Conservation (phyloP, 371 early-diverging fungal genomes). For the Mucor mucedo region DNA sequence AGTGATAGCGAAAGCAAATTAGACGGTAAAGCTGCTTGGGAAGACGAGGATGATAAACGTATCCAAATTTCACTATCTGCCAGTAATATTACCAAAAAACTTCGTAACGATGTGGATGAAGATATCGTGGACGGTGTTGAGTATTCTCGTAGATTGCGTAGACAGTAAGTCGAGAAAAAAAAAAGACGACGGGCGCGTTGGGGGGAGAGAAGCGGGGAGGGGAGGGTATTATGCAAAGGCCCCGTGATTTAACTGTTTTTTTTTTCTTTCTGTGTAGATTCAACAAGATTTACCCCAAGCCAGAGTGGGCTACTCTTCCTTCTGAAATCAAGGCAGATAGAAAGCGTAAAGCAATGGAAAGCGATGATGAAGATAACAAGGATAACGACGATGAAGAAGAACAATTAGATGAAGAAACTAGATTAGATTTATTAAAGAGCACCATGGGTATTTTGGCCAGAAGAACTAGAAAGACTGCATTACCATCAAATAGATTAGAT, state of each 20-base stretch:
- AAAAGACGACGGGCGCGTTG: too few relatives aligned
- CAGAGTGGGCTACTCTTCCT: constrained; percentile 80
- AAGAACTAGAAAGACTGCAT: constrained; percentile 24
- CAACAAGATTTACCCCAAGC: constrained; percentile 85
- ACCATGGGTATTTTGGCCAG: constrained; percentile 61
- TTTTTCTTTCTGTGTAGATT: constrained; percentile 47
- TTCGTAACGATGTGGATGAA: constrained; percentile 78
- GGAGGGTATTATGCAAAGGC: too few relatives aligned
- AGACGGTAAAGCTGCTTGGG: constrained; percentile 65
- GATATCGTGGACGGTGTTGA: constrained; percentile 74
- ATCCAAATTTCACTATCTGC: constrained; percentile 70
- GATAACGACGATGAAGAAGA: constrained; percentile 37
- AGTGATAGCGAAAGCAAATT: constrained; percentile 7
- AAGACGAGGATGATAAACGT: constrained; percentile 75
- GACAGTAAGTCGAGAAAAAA: constrained; percentile 62
- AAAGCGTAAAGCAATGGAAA: constrained; percentile 35
- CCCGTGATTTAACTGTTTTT: not conserved
- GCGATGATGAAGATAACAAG: constrained; percentile 51
- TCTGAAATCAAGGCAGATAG: constrained; percentile 40
- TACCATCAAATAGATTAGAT: constrained; percentile 64
- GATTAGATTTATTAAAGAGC: constrained; percentile 52
- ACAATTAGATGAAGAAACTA: constrained; percentile 49
- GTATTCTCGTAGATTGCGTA: constrained; percentile 81
- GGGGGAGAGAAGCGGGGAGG: too few relatives aligned
- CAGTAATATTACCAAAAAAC: constrained; percentile 73